These are phyloP conservation scores for Panicum hallii DNA, from an alignment of 202 grass and related monocot species.

Conservation along the genomic window DNA sequence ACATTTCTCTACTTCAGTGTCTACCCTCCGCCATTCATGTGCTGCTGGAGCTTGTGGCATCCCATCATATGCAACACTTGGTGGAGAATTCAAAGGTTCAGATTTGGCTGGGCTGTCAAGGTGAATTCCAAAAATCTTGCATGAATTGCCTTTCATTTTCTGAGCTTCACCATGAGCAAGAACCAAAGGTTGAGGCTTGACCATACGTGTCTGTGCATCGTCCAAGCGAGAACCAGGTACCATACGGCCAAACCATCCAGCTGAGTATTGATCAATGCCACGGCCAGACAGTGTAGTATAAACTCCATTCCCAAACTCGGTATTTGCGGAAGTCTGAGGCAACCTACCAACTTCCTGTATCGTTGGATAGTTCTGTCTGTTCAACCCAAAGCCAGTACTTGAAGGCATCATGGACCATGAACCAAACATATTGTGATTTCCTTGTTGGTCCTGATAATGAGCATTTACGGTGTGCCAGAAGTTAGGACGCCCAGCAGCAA, in stretches of 20 bases:
- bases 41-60: conserved; percentile 23
- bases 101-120: conserved; percentile 53
- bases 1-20: conserved; percentile 48
- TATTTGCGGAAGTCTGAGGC: conserved; percentile 45
- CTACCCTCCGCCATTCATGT: conserved; percentile 40
- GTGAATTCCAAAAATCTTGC: conserved; percentile 76
- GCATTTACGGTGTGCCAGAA: conserved; percentile 56
- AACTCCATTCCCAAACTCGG: conserved; percentile 49
- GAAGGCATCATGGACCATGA: conserved; percentile 76
- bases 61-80: conserved; percentile 45
- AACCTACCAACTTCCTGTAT: conserved; percentile 40
- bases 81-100: conserved; percentile 50
- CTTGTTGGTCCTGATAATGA: conserved; percentile 67
- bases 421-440: conserved; percentile 52
- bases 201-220: conserved; percentile 31
- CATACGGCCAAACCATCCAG: conserved; percentile 60
- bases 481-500: conserved; percentile 51
- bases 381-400: conserved; percentile 51
- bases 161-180: conserved; percentile 51
- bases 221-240: conserved; percentile 50
- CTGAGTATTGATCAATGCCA: conserved; percentile 57
- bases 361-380: conserved; percentile 52
- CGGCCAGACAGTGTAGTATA: conserved; percentile 38
- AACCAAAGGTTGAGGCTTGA: conserved; percentile 63
- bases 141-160: conserved; percentile 59